Evolutionary conservation across 352 stramenopile species (phyloP).

Genomic region (Globisporangium echinulatum): DNA sequence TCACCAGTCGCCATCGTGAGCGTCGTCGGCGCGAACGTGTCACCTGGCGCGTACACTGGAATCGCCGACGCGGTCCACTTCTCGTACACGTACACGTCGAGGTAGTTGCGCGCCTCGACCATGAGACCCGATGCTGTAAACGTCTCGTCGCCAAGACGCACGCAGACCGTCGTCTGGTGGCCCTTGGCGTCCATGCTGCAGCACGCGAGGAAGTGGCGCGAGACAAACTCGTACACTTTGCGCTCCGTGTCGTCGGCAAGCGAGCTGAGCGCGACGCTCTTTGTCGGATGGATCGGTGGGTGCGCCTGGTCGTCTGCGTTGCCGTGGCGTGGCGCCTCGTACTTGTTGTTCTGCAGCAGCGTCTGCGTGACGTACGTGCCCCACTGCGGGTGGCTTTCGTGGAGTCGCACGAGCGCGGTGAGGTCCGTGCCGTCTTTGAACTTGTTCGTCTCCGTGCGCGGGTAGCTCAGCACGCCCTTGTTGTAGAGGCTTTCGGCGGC

Average conservation of each 20-base stretch:
- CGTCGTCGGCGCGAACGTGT: slow-evolving; percentile 67
- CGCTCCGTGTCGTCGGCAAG: slow-evolving; percentile 84
- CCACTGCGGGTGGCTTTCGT: slow-evolving; percentile 71
- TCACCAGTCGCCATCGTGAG: slow-evolving; percentile 63
- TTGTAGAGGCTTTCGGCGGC: slow-evolving; percentile 96
- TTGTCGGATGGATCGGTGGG: slow-evolving; percentile 98
- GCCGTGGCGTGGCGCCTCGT: slow-evolving; percentile 83
- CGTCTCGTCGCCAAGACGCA: slow-evolving; percentile 81
- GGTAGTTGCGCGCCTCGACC: slow-evolving; percentile 90
- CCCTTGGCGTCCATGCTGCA: slow-evolving; percentile 94
- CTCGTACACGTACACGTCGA: slow-evolving; percentile 95
- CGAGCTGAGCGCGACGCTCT: slow-evolving; percentile 76
- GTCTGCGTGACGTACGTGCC: slow-evolving; percentile 65
- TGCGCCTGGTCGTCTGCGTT: slow-evolving; percentile 96
- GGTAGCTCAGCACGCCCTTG: slow-evolving; percentile 97
- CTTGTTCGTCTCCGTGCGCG: slow-evolving; percentile 98
- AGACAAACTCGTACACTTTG: slow-evolving; percentile 97
- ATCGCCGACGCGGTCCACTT: slow-evolving; percentile 87
- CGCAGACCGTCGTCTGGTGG: slow-evolving; percentile 84
- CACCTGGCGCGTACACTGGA: slow-evolving; percentile 72
- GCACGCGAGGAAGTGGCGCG: slow-evolving; percentile 98
- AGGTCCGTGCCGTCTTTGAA: slow-evolving; percentile 95
- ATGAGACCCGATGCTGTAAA: slow-evolving; percentile 89
- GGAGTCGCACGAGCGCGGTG: slow-evolving; percentile 61
- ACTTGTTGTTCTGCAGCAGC: slow-evolving; percentile 57